A percentile compares a stretch with the other conserved stretches of the same genome.
Evolutionary conservation across 352 stramenopile genomes (phyloP).

Genomic region (Pythium coloratum): DNA sequence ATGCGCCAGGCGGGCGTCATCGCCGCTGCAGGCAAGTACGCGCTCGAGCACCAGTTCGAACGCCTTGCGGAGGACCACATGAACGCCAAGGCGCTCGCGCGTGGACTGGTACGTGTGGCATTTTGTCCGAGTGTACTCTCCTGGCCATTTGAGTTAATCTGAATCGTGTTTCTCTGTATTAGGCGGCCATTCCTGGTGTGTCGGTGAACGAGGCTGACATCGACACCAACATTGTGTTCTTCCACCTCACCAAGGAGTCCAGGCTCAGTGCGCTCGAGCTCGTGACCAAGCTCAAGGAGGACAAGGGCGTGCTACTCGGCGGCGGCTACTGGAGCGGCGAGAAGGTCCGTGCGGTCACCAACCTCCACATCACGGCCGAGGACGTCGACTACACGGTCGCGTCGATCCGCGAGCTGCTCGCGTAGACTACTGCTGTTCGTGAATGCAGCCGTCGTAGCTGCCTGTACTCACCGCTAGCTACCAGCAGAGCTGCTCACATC

Average conservation of each 20-base stretch:
- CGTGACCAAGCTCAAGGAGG: constrained; percentile 51
- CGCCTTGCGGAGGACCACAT: constrained; percentile 81
- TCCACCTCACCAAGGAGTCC: constrained; percentile 51
- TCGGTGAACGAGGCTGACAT: constrained; percentile 55
- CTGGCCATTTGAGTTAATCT: too few species aligned
- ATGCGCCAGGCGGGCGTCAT: constrained; percentile 97
- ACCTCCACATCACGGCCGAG: constrained; percentile 66
- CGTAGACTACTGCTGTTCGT: constrained; percentile 21
- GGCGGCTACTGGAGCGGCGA: constrained; percentile 60
- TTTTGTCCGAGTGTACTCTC: not conserved
- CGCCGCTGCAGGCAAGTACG: constrained; percentile 90
- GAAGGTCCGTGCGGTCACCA: constrained; percentile 68
- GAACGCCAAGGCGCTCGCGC: constrained; percentile 71
- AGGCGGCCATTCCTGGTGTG: constrained; percentile 64
- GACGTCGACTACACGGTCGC: constrained; percentile 67
- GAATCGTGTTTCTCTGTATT: too few species aligned
- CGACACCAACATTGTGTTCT: constrained; percentile 92
- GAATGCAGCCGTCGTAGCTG: not conserved
- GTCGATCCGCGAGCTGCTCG: constrained; percentile 56
- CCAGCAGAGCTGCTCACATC: constrained; percentile 33
- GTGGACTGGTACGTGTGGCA: constrained; percentile 36
- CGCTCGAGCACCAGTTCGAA: constrained; percentile 87
- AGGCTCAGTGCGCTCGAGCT: constrained; percentile 61
- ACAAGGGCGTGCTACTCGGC: constrained; percentile 73
- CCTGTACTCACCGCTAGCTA: not conserved